Evolutionary conservation across 2,329 filamentous ascomycete species (phyloP).

Genomic region (Penicillium vulpinum): DNA sequence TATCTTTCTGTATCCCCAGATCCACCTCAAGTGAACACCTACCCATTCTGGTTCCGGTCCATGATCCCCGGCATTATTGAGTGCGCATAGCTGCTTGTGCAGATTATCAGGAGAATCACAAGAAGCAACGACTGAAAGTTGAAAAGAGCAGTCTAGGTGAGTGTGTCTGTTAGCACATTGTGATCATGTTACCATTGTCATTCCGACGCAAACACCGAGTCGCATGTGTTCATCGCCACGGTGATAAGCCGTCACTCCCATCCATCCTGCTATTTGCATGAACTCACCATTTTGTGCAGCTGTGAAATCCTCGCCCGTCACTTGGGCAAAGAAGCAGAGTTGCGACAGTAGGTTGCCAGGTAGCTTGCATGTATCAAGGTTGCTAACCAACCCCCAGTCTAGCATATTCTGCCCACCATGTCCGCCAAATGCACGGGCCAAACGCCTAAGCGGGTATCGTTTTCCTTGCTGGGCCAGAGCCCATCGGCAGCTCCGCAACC

Average conservation of each 20-base stretch:
- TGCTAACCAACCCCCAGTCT: background rate
- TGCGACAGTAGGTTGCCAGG: slow-evolving; percentile 3
- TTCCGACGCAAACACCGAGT: background rate
- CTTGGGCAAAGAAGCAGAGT: background rate
- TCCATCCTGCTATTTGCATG: background rate
- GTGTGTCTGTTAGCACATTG: slow-evolving; percentile 15
- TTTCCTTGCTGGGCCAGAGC: slow-evolving; percentile 1
- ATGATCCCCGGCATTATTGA: slow-evolving; percentile 85
- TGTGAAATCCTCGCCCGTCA: slow-evolving; percentile 6
- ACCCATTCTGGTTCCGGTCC: slow-evolving; percentile 92
- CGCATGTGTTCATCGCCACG: background rate
- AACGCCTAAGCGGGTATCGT: slow-evolving; percentile 5
- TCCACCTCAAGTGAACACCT: slow-evolving; percentile 32
- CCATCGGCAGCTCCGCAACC: background rate
- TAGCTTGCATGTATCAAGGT: slow-evolving; percentile 7
- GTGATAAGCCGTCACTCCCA: background rate
- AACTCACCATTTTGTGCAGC: slow-evolving; percentile 34
- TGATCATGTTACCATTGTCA: background rate
- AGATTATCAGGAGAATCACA: slow-evolving; percentile 91
- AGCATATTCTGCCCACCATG: slow-evolving; percentile 24
- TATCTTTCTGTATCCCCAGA: background rate
- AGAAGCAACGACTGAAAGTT: slow-evolving; percentile 97
- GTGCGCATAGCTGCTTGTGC: slow-evolving; percentile 92
- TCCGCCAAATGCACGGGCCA: slow-evolving; percentile 24
- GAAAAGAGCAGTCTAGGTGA: slow-evolving; percentile 82